Conservation (phyloP, 2,329 filamentous ascomycete species). For the Periconia sp. region DNA sequence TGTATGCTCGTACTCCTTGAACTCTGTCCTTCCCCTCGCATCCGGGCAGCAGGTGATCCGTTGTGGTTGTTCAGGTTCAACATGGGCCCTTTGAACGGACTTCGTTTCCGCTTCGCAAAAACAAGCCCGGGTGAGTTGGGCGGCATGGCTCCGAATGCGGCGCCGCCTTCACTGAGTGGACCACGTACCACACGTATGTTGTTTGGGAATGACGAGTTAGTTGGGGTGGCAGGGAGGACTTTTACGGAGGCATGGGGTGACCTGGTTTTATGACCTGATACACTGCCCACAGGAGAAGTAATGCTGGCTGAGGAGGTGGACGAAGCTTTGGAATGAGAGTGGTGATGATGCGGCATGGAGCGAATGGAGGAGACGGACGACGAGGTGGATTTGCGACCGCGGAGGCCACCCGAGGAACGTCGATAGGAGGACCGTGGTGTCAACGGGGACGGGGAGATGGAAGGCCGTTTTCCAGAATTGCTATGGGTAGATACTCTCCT, state of each 20-base stretch:
- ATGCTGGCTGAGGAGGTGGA: constrained; percentile 81
- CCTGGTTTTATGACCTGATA: constrained; percentile 62
- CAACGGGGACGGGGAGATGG: constrained; percentile 80
- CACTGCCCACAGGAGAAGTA: constrained; percentile 46
- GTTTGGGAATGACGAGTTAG: constrained; percentile 70
- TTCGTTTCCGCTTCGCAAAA: constrained; percentile 80
- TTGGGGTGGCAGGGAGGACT: constrained; percentile 89
- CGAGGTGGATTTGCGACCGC: constrained; percentile 92
- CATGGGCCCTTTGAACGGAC: constrained; percentile 79
- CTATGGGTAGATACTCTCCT: constrained; percentile 49
- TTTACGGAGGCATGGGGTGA: constrained; percentile 89
- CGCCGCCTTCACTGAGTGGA: constrained; percentile 46
- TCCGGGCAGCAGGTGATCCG: constrained; percentile 4
- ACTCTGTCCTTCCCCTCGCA: constrained; percentile 10
- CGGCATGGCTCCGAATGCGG: constrained; percentile 55
- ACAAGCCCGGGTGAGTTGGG: constrained; percentile 66
- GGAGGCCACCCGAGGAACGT: constrained; percentile 77
- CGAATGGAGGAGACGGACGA: constrained; percentile 92
- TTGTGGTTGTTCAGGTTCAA: constrained; percentile 50
- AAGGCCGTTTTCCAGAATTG: constrained; percentile 60
- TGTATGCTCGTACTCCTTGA: constrained; percentile 59
- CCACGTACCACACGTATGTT: constrained; percentile 82
- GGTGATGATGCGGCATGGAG: constrained; percentile 74
- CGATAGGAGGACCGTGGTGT: constrained; percentile 87
- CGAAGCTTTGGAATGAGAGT: constrained; percentile 89